Evolutionary conservation across 768 basidiomycete species (phyloP), one percentile per base, ranked within the genome.

Genomic region (Mycena rosella): DNA sequence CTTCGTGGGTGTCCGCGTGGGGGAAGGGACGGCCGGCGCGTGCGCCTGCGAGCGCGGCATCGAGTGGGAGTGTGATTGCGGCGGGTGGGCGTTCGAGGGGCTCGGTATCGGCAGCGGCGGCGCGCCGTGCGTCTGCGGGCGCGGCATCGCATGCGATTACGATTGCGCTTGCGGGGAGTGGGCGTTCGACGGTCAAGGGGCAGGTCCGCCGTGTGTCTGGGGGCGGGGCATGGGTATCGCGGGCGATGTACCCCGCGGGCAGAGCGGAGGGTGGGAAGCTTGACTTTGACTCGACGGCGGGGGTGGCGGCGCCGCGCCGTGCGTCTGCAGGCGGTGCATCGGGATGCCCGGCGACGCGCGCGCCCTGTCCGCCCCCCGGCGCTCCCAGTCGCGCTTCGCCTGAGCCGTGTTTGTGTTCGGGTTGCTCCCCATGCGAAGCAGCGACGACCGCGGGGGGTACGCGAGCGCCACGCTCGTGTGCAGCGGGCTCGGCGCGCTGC

Each of bases 401-500:
- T 17, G 15, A 14, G 32, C n/a, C n/a, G n/a, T n/a, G 32, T 40
- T 40, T n/a, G n/a, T n/a, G n/a, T n/a, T n/a, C n/a, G n/a, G n/a
- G n/a, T n/a, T n/a, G 38, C 42, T 44, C 42, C 5, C 42, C 18
- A 44, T 44, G 20, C 20, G 42, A 20, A 44, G 20, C 18, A 44
- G 18, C 42, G 42, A 26, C 20, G 67, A 58, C 20, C 67, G 62
- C 15, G 59, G 20, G 11, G 59, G 36, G 27, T 63, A 57, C 17
- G 52, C 22, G 7, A 68, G 67, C 18, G 67, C 44, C 8, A 20
- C 36, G 44, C 51, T 63, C 3, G 61, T 22, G 18, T 55, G 52
- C 32, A 54, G 22, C 17, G 67, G 67, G 49, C 67, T 68, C 17
- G 67, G 57, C 9, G 60, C 29, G 34, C 57, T n/a, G 61, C 67